Evolutionary conservation across 1,284 basidiomycete species (phyloP), one percentile per base, ranked within the genome.

Genomic region (Trametes sp.): DNA sequence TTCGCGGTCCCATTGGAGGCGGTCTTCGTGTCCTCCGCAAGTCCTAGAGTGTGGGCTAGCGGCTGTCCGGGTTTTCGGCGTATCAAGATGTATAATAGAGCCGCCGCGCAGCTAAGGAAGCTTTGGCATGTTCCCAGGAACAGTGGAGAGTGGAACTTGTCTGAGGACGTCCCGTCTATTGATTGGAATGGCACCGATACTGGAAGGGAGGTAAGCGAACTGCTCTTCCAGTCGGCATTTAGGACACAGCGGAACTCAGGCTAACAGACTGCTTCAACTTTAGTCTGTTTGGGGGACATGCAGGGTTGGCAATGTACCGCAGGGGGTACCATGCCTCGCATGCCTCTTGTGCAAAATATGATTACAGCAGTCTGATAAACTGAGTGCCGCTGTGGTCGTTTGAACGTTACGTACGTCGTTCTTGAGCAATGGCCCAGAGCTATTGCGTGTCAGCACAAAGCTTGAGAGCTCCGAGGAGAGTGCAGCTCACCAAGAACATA

Each of bases 351-450:
- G n/a, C n/a, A n/a, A n/a, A n/a, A n/a, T n/a, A n/a, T n/a, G n/a
- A n/a, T n/a, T n/a, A n/a, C n/a, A n/a, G n/a, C n/a, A n/a, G n/a
- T n/a, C n/a, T n/a, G n/a, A n/a, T n/a, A n/a, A n/a, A n/a, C n/a
- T n/a, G n/a, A n/a, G n/a, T n/a, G n/a, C n/a, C n/a, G n/a, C n/a
- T n/a, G n/a, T n/a, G n/a, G n/a, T n/a, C n/a, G n/a, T n/a, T n/a
- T n/a, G n/a, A n/a, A n/a, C n/a, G n/a, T 51, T 14, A 80, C 89
- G 74, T 78, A 95, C 94, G 75, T 78, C 94, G 84, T 80, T 97
- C 94, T 80, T 97, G 95, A 19, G 94, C 93, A 59, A 97, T 88
- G 16, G 94, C 94, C 94, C 94, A 97, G 58, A 95, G 77, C 84
- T 92, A n/a, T n/a, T n/a, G n/a, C n/a, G n/a, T n/a, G n/a, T n/a